Base-by-base conservation (phyloP, 2,329 filamentous ascomycete species). In the Diaporthe caulivora region DNA sequence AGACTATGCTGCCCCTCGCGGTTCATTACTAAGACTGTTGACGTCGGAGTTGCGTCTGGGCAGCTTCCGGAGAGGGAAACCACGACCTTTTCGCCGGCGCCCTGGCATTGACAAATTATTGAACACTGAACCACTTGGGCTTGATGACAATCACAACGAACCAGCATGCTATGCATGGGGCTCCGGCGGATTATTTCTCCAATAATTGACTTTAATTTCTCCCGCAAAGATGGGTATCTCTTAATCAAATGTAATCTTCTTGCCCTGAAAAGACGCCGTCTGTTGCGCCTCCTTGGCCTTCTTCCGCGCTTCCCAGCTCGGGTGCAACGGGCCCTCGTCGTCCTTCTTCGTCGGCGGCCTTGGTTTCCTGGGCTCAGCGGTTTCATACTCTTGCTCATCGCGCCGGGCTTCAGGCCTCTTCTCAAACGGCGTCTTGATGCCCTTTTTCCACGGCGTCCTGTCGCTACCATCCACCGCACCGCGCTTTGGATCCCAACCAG, bases 221-320 rank as follows among this genome's bases (percentile, higher is more conserved):
- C 54, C 65, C 42, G 55, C 44, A 44, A 37, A 51, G 18, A 34
- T 75, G 73, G 71, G 73, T 75, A 75, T 75, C 71, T 58, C 51
- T 75, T 81, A 89, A 79, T 91, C 89, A 82, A 91, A 92, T 26
- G 84, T 85, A 71, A 92, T 88, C 81, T 91, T 91, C 75, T 85
- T 87, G 67, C 89, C 89, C 71, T 86, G 78, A 80, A 91, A 92
- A 29, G 83, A 82, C 29, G 85, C 86, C 58, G 85, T 86, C 78
- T 87, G 85, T 75, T 87, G 83, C 74, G 83, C 83, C 77, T 91
- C 89, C 81, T 92, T 91, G 1, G 87, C 87, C 81, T 89, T 89
- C 82, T 90, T 91, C 76, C 86, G 89, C 72, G 91, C 91, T 76
- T 88, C 88, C 91, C 91, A 93, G 78, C 89, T 91, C 1, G 90